Conservation (phyloP, 768 basidiomycete species). For the Chalciporus chontae region DNA sequence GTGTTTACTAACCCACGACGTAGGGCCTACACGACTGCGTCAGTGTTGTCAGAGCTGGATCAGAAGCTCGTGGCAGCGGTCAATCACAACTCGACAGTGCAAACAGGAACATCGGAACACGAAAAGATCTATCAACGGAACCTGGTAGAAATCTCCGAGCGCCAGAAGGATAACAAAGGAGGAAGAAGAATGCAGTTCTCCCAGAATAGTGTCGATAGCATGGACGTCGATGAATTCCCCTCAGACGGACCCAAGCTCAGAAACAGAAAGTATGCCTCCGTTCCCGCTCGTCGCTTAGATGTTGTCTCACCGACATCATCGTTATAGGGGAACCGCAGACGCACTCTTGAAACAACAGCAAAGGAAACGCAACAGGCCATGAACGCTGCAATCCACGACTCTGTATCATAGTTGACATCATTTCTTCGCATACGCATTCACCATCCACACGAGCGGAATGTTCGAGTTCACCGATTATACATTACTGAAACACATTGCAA, state of each 20-base stretch:
- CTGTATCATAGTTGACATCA: conserved; percentile 10
- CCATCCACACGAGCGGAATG: neutral
- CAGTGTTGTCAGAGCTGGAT: conserved; percentile 71
- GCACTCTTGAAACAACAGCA: conserved; percentile 43
- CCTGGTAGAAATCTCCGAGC: conserved; percentile 61
- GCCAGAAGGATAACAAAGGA: conserved; percentile 56
- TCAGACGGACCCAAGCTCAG: conserved; percentile 45
- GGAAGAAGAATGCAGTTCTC: conserved; percentile 24
- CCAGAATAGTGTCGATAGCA: conserved; percentile 35
- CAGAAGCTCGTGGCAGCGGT: conserved; percentile 59
- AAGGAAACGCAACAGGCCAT: conserved; percentile 60
- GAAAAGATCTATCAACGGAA: conserved; percentile 49
- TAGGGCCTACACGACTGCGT: conserved; percentile 70
- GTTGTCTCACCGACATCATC: neutral
- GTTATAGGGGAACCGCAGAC: conserved; percentile 34
- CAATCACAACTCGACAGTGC: conserved; percentile 37
- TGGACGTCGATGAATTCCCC: conserved; percentile 66
- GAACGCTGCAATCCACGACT: neutral
- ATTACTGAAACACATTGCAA: neutral
- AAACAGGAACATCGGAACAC: conserved; percentile 47
- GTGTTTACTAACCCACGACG: conserved; percentile 5
- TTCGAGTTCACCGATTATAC: neutral
- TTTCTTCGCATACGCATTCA: neutral
- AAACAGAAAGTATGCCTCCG: conserved; percentile 54
- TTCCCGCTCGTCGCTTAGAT: neutral